Base-by-base conservation (phyloP, 148 eudicot species). In the Cornus controversa region DNA sequence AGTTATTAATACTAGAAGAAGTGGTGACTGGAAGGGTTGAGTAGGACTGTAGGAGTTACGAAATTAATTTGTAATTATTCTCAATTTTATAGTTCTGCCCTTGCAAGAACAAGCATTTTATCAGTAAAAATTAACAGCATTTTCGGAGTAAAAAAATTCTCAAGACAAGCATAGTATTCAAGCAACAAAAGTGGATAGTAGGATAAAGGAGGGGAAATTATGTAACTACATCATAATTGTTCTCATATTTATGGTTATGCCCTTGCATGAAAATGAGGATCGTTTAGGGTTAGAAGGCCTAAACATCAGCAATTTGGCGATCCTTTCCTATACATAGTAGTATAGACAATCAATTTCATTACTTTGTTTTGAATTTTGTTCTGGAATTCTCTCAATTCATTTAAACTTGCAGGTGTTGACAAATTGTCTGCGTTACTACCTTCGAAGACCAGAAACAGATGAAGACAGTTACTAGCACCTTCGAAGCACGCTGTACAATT, bases 361-460 rank as follows among this genome's bases (percentile, higher is more conserved):
- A 50, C 0, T 11, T 15, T 1, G 20, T 16, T 50, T 11, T 50
- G 13, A 16, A 15, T 4, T 13, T 50, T 50, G 20, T 11, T 11
- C 2, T 50, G 57, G 57, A 14, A 50, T 16, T 50, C 57, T 50
- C 20, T 16, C 10, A 3, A 29, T 57, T 70, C 27, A 13, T 54
- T 66, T 42, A 67, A 66, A 72, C 42, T 14, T 80, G 86, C 93
- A 94, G 98, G 97, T 87, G 67, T 83, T 94, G 76, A 80, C 84
- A 34, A 94, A 94, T 76, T 89, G 93, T 77, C 89, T 94, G 74
- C 94, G 98, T 53, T 90, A 89, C 86, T 89, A 94, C 89, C 89
- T 94, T 34, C 80, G 98, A 81, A 89, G 91, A 86, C 97, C 97
- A 73, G 90, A 86, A 74, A 83, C 97, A 1, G 98, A 89, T 70